Conservation (phyloP, 257 asterid species). For the Solanum medicagineum region DNA sequence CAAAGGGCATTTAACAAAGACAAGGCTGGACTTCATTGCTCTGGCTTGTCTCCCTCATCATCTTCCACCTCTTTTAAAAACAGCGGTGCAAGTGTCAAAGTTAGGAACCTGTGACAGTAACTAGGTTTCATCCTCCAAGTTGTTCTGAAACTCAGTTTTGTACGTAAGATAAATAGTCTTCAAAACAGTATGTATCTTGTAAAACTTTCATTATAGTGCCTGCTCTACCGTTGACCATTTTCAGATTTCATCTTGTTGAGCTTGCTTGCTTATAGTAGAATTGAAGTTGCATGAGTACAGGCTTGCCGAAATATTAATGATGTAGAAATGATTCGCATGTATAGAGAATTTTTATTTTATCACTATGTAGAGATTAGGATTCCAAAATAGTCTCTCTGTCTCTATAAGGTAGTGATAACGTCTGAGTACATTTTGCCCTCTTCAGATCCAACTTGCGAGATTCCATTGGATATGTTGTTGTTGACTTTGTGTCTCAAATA, state of each 20-base stretch:
- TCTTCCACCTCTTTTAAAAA: constrained; percentile 19
- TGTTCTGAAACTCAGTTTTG: neutral
- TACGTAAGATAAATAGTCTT: neutral
- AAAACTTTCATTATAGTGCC: neutral
- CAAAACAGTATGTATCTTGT: neutral
- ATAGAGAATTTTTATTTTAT: neutral
- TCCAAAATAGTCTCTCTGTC: too few species aligned
- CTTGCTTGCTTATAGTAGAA: neutral
- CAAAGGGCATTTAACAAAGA: constrained; percentile 57
- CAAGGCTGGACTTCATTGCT: constrained; percentile 43
- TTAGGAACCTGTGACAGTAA: constrained; percentile 12
- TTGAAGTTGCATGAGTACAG: neutral
- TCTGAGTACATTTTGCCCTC: too few species aligned
- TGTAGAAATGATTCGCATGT: neutral
- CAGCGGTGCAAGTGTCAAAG: constrained; percentile 8
- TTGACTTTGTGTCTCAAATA: neutral
- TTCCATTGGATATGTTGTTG: too few species aligned
- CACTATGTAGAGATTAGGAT: neutral
- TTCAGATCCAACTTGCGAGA: too few species aligned
- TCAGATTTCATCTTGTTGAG: neutral
- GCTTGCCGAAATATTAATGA: neutral
- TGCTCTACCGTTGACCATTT: neutral
- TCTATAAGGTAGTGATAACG: too few species aligned
- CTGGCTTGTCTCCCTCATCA: constrained; percentile 34
- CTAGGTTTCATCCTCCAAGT: neutral